A percentile compares a stretch with the other conserved stretches of the same genome.
Conservation (phyloP, 164 flowering plant species). For the Euptelea pleiosperma region DNA sequence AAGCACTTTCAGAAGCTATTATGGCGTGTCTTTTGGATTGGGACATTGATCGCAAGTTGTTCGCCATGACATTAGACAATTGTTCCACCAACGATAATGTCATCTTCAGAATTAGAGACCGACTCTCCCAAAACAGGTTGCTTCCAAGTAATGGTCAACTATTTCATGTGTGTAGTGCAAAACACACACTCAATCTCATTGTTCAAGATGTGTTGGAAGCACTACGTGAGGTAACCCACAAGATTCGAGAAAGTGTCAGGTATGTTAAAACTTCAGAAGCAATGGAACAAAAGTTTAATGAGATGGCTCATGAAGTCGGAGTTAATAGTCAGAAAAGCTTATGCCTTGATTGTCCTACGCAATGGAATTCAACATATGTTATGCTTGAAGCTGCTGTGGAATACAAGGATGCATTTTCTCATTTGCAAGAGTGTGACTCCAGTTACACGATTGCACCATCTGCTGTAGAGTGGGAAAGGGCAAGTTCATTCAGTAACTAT, state of each 20-base stretch:
- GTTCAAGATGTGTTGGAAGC: constrained; percentile 46
- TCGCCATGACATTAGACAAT: constrained; percentile 55
- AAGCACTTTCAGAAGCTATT: constrained; percentile 54
- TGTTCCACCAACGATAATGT: constrained; percentile 41
- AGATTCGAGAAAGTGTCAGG: constrained; percentile 50
- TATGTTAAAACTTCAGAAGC: constrained; percentile 49
- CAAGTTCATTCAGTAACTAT: constrained; percentile 35
- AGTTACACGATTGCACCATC: constrained; percentile 33
- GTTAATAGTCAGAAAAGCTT: constrained; percentile 30
- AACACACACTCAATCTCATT: constrained; percentile 33
- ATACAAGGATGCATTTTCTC: constrained; percentile 44
- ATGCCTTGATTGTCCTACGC: constrained; percentile 40
- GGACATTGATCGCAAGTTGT: constrained; percentile 64
- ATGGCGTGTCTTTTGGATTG: constrained; percentile 59
- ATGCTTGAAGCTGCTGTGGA: constrained; percentile 61
- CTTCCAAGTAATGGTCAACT: constrained; percentile 42
- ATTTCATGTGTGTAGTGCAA: constrained; percentile 55
- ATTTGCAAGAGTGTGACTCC: constrained; percentile 45
- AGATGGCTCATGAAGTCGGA: constrained; percentile 44
- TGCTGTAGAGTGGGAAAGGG: constrained; percentile 61
- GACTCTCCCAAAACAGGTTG: constrained; percentile 46
- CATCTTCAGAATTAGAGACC: constrained; percentile 43
- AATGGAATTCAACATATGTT: constrained; percentile 53
- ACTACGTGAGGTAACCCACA: constrained; percentile 33
- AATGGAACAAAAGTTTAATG: constrained; percentile 43